phyloP scores from a whole-genome alignment of 768 basidiomycete species.

The Lactifluus piperatus region DNA sequence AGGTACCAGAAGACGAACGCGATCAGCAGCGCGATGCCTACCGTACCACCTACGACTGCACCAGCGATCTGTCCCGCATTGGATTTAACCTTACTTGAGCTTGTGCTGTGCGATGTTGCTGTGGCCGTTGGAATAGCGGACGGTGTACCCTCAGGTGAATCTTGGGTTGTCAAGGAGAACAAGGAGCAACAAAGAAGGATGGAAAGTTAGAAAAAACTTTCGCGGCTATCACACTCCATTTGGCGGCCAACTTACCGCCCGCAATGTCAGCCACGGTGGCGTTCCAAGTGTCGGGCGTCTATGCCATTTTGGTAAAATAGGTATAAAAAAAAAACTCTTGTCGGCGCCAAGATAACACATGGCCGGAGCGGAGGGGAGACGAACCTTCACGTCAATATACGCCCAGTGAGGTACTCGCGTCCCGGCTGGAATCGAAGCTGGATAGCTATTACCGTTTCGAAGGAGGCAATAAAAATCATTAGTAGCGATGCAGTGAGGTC shows the following conservation, averaged over 20 bases:
- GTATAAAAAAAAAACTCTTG: background rate
- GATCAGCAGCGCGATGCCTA: background rate
- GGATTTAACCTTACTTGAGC: background rate
- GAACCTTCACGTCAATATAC: background rate
- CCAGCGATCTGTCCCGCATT: background rate
- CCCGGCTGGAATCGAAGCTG: background rate
- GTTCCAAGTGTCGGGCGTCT: background rate
- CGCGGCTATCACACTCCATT: background rate
- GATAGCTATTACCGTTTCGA: background rate
- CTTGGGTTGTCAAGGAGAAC: background rate
- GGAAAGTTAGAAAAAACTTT: background rate
- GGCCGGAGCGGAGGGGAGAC: background rate
- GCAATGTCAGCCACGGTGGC: background rate
- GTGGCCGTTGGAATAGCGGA: background rate
- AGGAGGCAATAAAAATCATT: background rate
- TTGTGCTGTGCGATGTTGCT: background rate
- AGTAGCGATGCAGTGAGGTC: background rate
- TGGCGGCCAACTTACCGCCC: background rate
- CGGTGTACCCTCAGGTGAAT: background rate
- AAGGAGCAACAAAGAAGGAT: background rate
- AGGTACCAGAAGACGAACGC: background rate
- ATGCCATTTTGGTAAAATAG: background rate
- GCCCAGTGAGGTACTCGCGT: constrained; percentile 1
- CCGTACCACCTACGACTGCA: background rate
- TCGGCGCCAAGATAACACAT: background rate